These are phyloP conservation scores for Penicillium pulvis DNA, from an alignment of 495 filamentous ascomycete genomes.

Conservation along the genomic window DNA sequence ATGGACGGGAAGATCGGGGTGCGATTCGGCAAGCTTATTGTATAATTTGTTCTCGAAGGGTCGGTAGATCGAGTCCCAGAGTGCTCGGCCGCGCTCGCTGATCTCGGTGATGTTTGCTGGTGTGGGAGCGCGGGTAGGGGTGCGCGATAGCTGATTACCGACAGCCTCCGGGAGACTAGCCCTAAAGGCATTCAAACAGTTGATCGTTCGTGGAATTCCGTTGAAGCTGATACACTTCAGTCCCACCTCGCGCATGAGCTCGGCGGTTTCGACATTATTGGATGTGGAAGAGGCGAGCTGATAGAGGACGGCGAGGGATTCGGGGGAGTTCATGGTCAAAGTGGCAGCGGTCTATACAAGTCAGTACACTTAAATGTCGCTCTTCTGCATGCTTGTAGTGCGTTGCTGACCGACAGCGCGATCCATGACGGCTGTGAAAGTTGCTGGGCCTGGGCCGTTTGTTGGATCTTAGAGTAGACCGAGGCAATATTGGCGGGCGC, in stretches of 20 bases:
- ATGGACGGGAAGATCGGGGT: slow-evolving; percentile 77
- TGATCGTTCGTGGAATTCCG: slow-evolving; percentile 80
- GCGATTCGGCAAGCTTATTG: slow-evolving; percentile 63
- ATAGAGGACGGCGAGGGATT: slow-evolving; percentile 59
- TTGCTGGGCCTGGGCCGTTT: slow-evolving; percentile 52
- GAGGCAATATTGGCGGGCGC: slow-evolving; percentile 61
- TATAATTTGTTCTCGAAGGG: slow-evolving; percentile 71
- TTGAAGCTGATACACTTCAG: slow-evolving; percentile 86
- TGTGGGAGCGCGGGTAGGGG: slow-evolving; percentile 22
- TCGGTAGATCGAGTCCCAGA: slow-evolving; percentile 74
- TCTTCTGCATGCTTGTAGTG: background rate
- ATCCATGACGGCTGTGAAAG: slow-evolving; percentile 66
- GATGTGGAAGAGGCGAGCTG: slow-evolving; percentile 46
- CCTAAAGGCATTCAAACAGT: slow-evolving; percentile 69
- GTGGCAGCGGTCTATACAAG: slow-evolving; percentile 62
- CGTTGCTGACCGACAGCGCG: slow-evolving; percentile 56
- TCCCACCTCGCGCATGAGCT: slow-evolving; percentile 76
- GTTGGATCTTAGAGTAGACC: slow-evolving; percentile 60
- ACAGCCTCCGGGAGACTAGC: slow-evolving; percentile 48
- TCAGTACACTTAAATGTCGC: slow-evolving; percentile 12
- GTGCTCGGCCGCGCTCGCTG: slow-evolving; percentile 53
- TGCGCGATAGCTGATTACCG: slow-evolving; percentile 19
- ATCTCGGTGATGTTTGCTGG: slow-evolving; percentile 53
- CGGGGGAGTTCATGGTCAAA: slow-evolving; percentile 75
- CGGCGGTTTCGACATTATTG: slow-evolving; percentile 57